Evolutionary conservation across 257 asterid species (phyloP), one percentile per base, ranked within the genome.

Genomic region (Voacanga thouarsii): DNA sequence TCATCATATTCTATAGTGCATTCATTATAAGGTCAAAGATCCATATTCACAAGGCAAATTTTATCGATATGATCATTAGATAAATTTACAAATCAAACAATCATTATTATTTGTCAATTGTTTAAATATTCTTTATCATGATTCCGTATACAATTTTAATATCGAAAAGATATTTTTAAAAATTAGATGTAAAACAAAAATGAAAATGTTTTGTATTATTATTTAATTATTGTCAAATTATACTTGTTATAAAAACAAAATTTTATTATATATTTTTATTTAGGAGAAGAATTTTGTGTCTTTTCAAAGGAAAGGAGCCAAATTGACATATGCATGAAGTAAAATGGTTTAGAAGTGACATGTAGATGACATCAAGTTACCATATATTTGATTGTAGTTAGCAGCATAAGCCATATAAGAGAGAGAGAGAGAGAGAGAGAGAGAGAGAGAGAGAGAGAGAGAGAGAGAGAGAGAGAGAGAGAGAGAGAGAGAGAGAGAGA

Each of bases 341-440:
- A 45, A n/a, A 18, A 19, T 59, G 69, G 72, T 71, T 49, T 15
- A 67, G 66, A 78, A 47, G n/a, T 57, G 85, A 78, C 77, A 65
- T 75, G 75, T 78, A 64, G 45, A 82, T 73, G 77, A 19, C 79
- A 72, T 76, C 60, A 71, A 77, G 11, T 75, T 64, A 30, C 61
- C 78, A 75, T 26, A 78, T 75, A 39, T 30, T 70, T 71, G 81
- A 53, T 64, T 84, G 67, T 71, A 56, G 59, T 79, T 19, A 75
- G 37, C 2, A 33, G 37, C 2, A 33, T 33, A 33, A 33, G 37
- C 2, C 2, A 33, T 33, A 33, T 33, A 33, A 33, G 37, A 33
- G 28, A 66, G 51, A 44, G 64, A 77, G 24, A 15, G 21, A 12
- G n/a, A 0, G 12, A 11, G n/a, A n/a, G n/a, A 6, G 71, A 39